Evolutionary conservation across 2,329 filamentous ascomycete genomes (phyloP), one percentile per base, ranked within the genome.

Genomic region (Albophoma yamanashiensis): DNA sequence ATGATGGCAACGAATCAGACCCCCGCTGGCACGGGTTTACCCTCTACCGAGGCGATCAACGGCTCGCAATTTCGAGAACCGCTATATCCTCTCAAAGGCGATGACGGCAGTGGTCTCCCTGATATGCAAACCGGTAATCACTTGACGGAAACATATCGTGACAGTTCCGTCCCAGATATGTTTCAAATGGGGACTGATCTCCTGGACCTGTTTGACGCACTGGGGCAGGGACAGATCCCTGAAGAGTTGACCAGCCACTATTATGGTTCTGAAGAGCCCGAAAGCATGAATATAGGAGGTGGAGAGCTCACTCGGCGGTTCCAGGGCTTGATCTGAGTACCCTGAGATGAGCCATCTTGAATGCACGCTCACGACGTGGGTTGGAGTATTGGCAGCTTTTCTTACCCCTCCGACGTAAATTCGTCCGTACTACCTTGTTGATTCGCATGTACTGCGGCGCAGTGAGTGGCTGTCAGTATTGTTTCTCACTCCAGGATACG

Each of bases 171-270:
- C 0, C 73, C 71, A 0, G 71, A 74, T 36, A 70, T 72, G 67
- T 67, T 67, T 8, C 67, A 70, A 27, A 72, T 75, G 67, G 67
- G 70, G 9, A 69, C 68, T n/a, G 71, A 75, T 5, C 63, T 76
- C 1, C 59, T 75, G 22, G 67, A 67, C 20, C 62, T 75, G 0
- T 76, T 75, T 57, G 70, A 75, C 45, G 67, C 68, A 0, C 71
- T 75, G 22, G 71, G 68, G 0, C 70, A 73, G 50, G 69, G 68
- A 6, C 67, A 67, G 22, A 63, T 68, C 12, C 56, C 63, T 1
- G 58, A 63, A 4, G 63, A 64, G 1, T 61, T 66, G 1, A 58
- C 60, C 1, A 56, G 64, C 3, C 60, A 62, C 0, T 62, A 63
- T 7, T 61, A 63, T 9, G 62, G 62, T 4, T 62, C 63, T 0